A percentile compares a stretch with the other conserved stretches of the same genome.
Evolutionary conservation across 371 early-diverging fungal genomes (phyloP).

Genomic region (Amoeboaphelidium occidentale): DNA sequence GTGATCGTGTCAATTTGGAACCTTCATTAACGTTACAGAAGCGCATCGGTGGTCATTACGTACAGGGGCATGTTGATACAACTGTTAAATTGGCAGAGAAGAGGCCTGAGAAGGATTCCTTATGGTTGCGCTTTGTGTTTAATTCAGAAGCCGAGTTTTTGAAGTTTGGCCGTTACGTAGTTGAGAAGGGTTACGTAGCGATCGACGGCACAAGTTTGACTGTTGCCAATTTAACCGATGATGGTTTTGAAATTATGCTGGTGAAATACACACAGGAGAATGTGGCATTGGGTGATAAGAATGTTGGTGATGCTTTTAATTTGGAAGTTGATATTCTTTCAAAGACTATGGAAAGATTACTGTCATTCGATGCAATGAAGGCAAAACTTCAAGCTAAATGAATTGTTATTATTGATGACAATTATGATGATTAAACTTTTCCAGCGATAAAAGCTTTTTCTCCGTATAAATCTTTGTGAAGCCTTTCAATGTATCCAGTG

Average conservation of each 20-base stretch:
- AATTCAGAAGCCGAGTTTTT: background rate
- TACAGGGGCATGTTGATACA: constrained; percentile 75
- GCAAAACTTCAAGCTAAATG: too few species aligned
- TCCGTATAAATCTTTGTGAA: background rate
- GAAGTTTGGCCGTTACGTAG: constrained; percentile 4
- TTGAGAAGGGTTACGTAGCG: constrained; percentile 80
- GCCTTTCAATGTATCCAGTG: background rate
- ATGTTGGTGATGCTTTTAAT: constrained; percentile 54
- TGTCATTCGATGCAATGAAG: too few species aligned
- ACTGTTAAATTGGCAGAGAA: constrained; percentile 23
- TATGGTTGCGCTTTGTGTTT: background rate
- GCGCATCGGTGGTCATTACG: constrained; percentile 88
- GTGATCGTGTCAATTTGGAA: constrained; percentile 67
- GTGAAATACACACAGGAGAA: constrained; percentile 70
- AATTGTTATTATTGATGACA: too few species aligned
- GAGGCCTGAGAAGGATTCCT: background rate
- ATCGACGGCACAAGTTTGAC: constrained; percentile 86
- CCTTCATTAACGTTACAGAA: constrained; percentile 62
- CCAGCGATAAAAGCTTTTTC: background rate
- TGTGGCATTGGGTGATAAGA: constrained; percentile 51
- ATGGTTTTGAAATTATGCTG: constrained; percentile 69
- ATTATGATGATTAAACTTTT: background rate
- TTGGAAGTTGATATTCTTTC: constrained; percentile 91
- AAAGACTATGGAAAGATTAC: constrained; percentile 66
- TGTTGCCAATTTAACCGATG: constrained; percentile 56